Base-by-base conservation (phyloP, 768 basidiomycete genomes). In the Leccinum arenicola region DNA sequence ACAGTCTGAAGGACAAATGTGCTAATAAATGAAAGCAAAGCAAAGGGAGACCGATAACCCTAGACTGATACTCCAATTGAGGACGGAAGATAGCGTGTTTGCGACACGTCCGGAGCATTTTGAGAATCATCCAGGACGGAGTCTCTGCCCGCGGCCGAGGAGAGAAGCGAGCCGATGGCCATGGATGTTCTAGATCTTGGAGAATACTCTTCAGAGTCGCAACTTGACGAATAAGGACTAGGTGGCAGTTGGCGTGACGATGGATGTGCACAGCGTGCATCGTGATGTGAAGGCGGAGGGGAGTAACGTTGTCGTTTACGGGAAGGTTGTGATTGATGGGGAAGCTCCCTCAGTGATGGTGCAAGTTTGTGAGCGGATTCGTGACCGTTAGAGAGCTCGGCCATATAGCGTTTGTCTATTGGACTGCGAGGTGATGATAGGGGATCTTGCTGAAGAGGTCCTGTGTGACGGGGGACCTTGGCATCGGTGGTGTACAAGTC, bases 161-260 rank as follows among this genome's bases (percentile, higher is more conserved):
- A 83, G 23, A 91, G 79, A 29, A 93, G 74, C 1, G 88, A 88
- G 27, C 87, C 89, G 64, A 93, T 91, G 48, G 88, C 85, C 90
- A 92, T 92, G 38, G 87, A 86, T 15, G 83, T 83, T 57, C 86
- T 79, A 55, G 88, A 85, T 51, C 86, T 82, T 48, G 88, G 88
- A 1, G 88, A 90, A 65, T 82, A 86, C 61, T 84, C 85, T 52
- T 83, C 83, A 15, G 87, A 85, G 58, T 85, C 82, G 58, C 87
- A 87, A 38, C 83, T 81, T 14, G 86, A 83, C 15, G 88, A 87
- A 25, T 88, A 88, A 1, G 90, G 88, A 7, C 88, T 90, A 4
- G 87, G 87, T 2, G 88, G 86, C 12, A 86, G 77, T 62, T 86
- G 80, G 64, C 68, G 79, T 76, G 66, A 81, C 38, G 59, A 65